Conservation (phyloP, 345 rosid species). For the Arabis alpina region DNA sequence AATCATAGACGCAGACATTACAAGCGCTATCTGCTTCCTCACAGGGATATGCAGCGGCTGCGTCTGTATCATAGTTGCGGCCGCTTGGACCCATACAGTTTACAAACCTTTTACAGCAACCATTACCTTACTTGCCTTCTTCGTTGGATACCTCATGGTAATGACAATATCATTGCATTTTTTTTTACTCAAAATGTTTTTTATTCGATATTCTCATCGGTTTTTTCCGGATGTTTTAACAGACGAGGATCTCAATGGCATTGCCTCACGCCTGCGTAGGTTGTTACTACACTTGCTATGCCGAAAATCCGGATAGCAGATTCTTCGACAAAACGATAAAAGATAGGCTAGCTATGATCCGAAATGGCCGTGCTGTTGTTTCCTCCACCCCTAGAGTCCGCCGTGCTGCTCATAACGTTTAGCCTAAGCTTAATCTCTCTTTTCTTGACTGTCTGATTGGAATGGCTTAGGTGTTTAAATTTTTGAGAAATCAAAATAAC, state of each 20-base stretch:
- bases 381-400: conserved; percentile 81
- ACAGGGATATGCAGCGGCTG: conserved; percentile 95
- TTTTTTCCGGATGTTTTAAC: conserved; percentile 31
- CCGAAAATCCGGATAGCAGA: conserved; percentile 77
- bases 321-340: conserved; percentile 71
- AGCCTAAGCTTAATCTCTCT: conserved; percentile 7
- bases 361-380: conserved; percentile 50
- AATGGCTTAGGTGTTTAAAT: conserved; percentile 4
- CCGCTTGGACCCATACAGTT: conserved; percentile 78
- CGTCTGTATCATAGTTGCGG: conserved; percentile 76
- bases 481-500: background rate
- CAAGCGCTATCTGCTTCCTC: conserved; percentile 92
- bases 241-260: conserved; percentile 98
- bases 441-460: background rate
- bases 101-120: conserved; percentile 77
- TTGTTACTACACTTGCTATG: conserved; percentile 93
- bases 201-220: background rate
- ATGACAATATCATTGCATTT: background rate
- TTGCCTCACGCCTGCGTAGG: conserved; percentile 94
- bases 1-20: conserved; percentile 83
- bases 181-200: background rate
- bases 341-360: conserved; percentile 55
- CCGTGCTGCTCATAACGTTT: conserved; percentile 28
- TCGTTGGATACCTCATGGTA: conserved; percentile 95
- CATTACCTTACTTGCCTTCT: conserved; percentile 71